Conservation (phyloP, 2,329 filamentous ascomycete genomes). For the Cladorrhinum sp. region DNA sequence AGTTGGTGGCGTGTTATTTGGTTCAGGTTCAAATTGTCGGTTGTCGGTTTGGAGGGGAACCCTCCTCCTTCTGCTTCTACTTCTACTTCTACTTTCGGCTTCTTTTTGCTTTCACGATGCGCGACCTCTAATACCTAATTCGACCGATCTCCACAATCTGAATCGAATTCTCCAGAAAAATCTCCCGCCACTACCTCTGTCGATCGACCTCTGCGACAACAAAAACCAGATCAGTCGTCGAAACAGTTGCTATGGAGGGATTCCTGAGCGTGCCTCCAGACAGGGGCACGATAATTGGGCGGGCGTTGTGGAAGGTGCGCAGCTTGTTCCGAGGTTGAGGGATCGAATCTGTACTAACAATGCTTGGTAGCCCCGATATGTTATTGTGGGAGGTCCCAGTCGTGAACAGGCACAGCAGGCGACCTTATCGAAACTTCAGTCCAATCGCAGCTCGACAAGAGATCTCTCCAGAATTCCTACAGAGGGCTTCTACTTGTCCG, state of each 20-base stretch:
- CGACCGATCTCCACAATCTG: constrained; percentile 1
- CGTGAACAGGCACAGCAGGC: constrained; percentile 39
- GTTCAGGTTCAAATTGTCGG: not conserved
- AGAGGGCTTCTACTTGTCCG: constrained; percentile 48
- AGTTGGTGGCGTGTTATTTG: constrained; percentile 6
- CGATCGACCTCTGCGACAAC: constrained; percentile 5
- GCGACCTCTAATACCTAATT: constrained; percentile 27
- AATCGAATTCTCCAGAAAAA: constrained; percentile 2
- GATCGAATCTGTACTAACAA: constrained; percentile 16
- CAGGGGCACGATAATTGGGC: constrained; percentile 49
- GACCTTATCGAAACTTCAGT: constrained; percentile 39
- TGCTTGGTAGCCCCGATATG: constrained; percentile 52
- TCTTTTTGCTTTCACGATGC: constrained; percentile 25
- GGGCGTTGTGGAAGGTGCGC: constrained; percentile 51
- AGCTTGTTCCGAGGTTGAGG: not conserved
- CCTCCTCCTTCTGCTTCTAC: not conserved
- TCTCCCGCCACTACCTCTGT: constrained; percentile 3
- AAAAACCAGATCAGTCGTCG: not conserved
- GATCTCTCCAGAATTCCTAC: constrained; percentile 21
- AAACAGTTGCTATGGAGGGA: constrained; percentile 44
- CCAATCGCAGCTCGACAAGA: constrained; percentile 33
- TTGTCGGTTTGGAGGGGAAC: constrained; percentile 1
- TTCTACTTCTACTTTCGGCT: not conserved
- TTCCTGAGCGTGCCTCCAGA: constrained; percentile 49
- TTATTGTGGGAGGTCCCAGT: constrained; percentile 48